Conservation (phyloP, 257 asterid genomes). For the Mitragyna speciosa region DNA sequence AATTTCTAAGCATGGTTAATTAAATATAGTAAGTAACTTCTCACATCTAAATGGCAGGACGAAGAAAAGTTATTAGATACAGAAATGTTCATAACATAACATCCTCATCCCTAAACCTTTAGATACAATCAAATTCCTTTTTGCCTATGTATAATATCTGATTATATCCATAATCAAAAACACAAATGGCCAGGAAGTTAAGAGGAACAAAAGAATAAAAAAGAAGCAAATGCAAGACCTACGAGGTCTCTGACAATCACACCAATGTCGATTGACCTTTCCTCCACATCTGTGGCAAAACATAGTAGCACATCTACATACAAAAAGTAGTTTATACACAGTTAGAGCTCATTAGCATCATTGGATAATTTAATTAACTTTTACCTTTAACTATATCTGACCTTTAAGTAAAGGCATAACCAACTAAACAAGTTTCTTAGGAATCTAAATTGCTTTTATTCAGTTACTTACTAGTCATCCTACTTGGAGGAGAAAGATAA, state of each 20-base stretch:
- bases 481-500: neutral
- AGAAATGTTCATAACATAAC: conserved; percentile 5
- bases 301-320: conserved; percentile 46
- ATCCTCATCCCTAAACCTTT: neutral
- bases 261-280: conserved; percentile 46
- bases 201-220: neutral
- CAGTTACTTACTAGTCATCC: neutral
- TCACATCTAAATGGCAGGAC: neutral
- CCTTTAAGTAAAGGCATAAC: neutral
- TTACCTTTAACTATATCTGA: neutral
- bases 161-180: neutral
- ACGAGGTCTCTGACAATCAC: conserved; percentile 35
- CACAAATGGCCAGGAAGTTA: neutral
- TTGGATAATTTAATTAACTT: neutral
- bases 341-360: neutral
- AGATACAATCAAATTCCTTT: neutral
- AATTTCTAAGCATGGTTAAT: neutral
- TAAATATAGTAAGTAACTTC: neutral
- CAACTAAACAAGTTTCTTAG: neutral
- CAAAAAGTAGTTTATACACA: neutral
- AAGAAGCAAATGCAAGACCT: conserved; percentile 3
- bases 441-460: neutral
- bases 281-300: conserved; percentile 72
- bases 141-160: neutral
- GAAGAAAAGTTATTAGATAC: neutral